Evolutionary conservation across 2,329 filamentous ascomycete genomes (phyloP), one percentile per base, ranked within the genome.

Genomic region (Hansfordia pulvinata): DNA sequence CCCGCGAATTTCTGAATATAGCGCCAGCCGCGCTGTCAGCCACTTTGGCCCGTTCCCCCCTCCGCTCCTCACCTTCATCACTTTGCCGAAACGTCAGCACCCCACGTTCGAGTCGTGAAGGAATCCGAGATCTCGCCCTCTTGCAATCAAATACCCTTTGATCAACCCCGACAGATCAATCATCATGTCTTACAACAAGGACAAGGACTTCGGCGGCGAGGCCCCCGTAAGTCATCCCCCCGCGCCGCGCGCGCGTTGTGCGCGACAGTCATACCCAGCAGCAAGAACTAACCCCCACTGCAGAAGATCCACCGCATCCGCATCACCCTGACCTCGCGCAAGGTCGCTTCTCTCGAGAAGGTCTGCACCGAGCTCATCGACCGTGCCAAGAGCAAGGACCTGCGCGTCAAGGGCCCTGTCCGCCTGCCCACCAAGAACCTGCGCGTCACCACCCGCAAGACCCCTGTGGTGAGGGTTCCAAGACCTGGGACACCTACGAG

Each of bases 401-500:
- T 98, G 53, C 80, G 81, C 58, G 84, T 93, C 69, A 96, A 96
- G 80, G 88, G 90, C 54, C 85, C 88, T 57, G 88, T 96, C 62
- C 85, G 88, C 54, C 80, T 94, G 52, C 85, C 90, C 50, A 94
- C 86, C 69, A 93, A 94, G 79, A 83, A 75, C 59, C 75, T 96
- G 53, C 84, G 90, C 73, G 76, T 93, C 71, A 84, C 82, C 58
- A 93, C 90, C 71, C 81, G 90, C 56, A 98, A 98, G 81, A 96
- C 90, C 42, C 90, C 90, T 90, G 82, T 67, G 90, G 90, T 81
- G 90, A 98, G 76, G 90, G 90, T 68, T 92, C 81, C 64, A 98
- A 98, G 84, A 98, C 90, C 56, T 98, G 90, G 90, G 90, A 96
- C 61, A 77, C 72, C 62, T 98, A 71, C 64, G 88, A 98, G 79